These are phyloP conservation scores for Canavalia gladiata DNA, from an alignment of 306 rosid genomes.

Conservation along the genomic window DNA sequence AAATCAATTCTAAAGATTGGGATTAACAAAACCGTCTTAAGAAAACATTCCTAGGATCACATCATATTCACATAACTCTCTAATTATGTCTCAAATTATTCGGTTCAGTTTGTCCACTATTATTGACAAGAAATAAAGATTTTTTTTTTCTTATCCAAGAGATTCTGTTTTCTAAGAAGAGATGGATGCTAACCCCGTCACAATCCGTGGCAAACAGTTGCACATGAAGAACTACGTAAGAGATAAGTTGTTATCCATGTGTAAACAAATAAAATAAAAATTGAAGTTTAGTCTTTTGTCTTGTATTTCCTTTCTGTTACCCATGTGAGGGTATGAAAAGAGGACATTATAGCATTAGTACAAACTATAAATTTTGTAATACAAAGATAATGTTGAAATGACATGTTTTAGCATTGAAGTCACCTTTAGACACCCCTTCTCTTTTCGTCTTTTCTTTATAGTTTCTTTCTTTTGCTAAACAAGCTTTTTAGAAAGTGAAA, in stretches of 20 bases:
- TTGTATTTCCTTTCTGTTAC: conserved; percentile 40
- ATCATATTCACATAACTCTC: conserved; percentile 23
- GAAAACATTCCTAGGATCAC: neutral
- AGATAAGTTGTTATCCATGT: conserved; percentile 43
- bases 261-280: conserved; percentile 28
- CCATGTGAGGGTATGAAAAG: conserved; percentile 40
- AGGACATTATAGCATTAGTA: conserved; percentile 37
- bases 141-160: conserved; percentile 24
- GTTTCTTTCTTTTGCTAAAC: conserved; percentile 39
- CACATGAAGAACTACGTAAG: conserved; percentile 47
- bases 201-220: conserved; percentile 32
- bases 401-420: conserved; percentile 20
- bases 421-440: neutral
- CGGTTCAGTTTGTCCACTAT: neutral
- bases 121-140: conserved; percentile 30
- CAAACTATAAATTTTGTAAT: conserved; percentile 43
- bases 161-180: conserved; percentile 38
- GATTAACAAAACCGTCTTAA: too few species aligned
- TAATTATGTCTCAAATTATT: conserved; percentile 14
- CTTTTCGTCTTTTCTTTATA: neutral
- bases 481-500: conserved; percentile 37
- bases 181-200: conserved; percentile 45
- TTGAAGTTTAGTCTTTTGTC: conserved; percentile 36
- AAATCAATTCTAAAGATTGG: too few species aligned
- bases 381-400: conserved; percentile 15